A percentile compares a stretch with the other conserved stretches of the same genome.
Evolutionary conservation across 2,329 filamentous ascomycete species (phyloP).

Genomic region (Ophiostoma australiae): DNA sequence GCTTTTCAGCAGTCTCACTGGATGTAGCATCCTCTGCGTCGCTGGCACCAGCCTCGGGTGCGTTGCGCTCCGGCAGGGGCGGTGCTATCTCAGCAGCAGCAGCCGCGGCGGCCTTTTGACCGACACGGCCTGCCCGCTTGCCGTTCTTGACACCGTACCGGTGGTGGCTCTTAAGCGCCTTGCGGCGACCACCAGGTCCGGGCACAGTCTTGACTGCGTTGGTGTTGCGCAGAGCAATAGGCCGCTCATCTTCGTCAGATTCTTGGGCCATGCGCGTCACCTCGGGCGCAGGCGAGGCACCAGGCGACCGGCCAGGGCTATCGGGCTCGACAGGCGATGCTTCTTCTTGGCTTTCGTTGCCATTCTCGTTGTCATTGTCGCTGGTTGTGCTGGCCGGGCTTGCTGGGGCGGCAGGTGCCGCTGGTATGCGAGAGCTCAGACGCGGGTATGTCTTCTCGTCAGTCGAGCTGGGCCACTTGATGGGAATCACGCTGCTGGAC

Average conservation of each 20-base stretch:
- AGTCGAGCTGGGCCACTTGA: constrained; percentile 62
- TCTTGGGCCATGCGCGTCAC: constrained; percentile 38
- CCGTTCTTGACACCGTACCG: constrained; percentile 46
- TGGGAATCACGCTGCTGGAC: constrained; percentile 56
- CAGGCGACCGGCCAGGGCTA: background rate
- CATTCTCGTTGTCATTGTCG: constrained; percentile 47
- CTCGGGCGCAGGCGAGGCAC: background rate
- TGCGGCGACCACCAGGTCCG: constrained; percentile 33
- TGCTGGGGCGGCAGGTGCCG: constrained; percentile 42
- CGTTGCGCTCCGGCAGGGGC: background rate
- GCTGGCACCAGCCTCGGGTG: background rate
- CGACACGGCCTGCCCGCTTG: constrained; percentile 21
- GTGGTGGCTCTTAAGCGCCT: constrained; percentile 39
- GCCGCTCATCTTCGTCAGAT: constrained; percentile 28
- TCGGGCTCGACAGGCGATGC: constrained; percentile 33
- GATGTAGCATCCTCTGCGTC: constrained; percentile 29
- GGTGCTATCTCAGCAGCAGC: background rate
- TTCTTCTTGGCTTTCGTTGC: constrained; percentile 35
- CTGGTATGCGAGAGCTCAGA: constrained; percentile 33
- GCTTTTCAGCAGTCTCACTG: constrained; percentile 36
- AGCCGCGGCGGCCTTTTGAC: background rate
- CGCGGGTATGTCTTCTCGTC: constrained; percentile 55
- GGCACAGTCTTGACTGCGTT: constrained; percentile 28
- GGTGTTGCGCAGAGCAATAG: constrained; percentile 24
- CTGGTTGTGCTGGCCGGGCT: constrained; percentile 46